Evolutionary conservation across 176 grass and related monocot species (phyloP).

Genomic region (Aegilops speltoides): DNA sequence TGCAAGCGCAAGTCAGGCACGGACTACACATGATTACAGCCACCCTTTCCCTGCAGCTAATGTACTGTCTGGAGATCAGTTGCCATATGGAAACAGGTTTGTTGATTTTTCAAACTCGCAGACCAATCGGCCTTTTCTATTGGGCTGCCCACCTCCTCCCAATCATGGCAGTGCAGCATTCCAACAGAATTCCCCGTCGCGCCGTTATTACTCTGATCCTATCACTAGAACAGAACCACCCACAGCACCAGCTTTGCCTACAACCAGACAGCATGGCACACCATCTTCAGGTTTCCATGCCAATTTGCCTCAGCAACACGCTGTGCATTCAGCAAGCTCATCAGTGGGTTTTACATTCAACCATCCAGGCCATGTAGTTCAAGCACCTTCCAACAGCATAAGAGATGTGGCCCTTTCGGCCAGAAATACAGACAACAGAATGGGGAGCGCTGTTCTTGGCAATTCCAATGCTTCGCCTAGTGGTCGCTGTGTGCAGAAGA

Average conservation of each 20-base stretch:
- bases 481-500: constrained; percentile 25
- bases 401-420: constrained; percentile 10
- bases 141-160: constrained; percentile 29
- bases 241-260: constrained; percentile 19
- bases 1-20: constrained; percentile 18
- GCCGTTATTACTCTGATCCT: constrained; percentile 33
- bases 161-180: constrained; percentile 29
- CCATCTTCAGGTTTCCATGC: constrained; percentile 32
- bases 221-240: background rate
- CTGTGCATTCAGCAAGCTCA: constrained; percentile 33
- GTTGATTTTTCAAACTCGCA: constrained; percentile 3
- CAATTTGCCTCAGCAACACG: constrained; percentile 31
- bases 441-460: constrained; percentile 18
- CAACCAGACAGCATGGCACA: constrained; percentile 4
- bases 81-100: constrained; percentile 16
- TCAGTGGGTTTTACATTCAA: constrained; percentile 17
- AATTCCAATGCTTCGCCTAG: constrained; percentile 27
- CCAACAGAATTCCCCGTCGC: constrained; percentile 1
- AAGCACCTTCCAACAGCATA: constrained; percentile 15
- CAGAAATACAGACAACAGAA: constrained; percentile 17
- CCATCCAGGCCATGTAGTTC: constrained; percentile 14
- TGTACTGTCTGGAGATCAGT: constrained; percentile 36
- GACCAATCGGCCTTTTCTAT: constrained; percentile 13
- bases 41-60: constrained; percentile 10
- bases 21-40: constrained; percentile 2